These are phyloP conservation scores for Fusarium austroafricanum DNA, from an alignment of 2,329 filamentous ascomycete species.

Conservation along the genomic window DNA sequence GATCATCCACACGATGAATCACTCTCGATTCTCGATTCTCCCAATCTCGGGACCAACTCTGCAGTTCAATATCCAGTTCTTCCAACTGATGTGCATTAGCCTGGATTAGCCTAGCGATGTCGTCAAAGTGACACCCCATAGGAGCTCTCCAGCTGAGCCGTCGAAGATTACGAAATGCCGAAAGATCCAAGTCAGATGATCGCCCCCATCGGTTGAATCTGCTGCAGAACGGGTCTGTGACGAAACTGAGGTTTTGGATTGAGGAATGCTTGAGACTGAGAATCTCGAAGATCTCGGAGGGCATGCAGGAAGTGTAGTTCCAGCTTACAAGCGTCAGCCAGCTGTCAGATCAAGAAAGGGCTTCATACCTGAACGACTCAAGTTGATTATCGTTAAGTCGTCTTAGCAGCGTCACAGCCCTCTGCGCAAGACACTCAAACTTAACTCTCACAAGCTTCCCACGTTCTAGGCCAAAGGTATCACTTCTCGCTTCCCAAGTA, in stretches of 20 bases:
- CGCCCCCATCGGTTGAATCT: slow-evolving; percentile 9
- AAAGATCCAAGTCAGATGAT: background rate
- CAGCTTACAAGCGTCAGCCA: background rate
- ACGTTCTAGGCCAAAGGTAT: background rate
- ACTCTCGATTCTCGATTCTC: background rate
- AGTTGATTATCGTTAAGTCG: background rate
- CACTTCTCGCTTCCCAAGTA: background rate
- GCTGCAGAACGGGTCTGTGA: slow-evolving; percentile 5
- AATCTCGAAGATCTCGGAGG: background rate
- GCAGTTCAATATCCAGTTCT: background rate
- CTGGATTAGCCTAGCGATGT: background rate
- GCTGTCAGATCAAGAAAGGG: rapidly evolving
- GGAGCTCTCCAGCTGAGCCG: background rate
- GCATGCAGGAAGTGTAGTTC: background rate
- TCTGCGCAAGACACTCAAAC: slow-evolving; percentile 13
- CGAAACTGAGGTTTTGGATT: background rate
- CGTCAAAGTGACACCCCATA: background rate
- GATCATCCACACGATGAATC: rapidly evolving
- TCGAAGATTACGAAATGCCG: background rate
- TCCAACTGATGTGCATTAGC: rapidly evolving
- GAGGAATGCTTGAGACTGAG: background rate
- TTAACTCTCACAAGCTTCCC: background rate
- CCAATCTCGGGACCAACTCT: background rate
- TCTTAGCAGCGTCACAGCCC: background rate
- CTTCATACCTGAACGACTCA: background rate